Evolutionary conservation across 768 basidiomycete genomes (phyloP), one percentile per base, ranked within the genome.

Genomic region (Tricholoma sp.): DNA sequence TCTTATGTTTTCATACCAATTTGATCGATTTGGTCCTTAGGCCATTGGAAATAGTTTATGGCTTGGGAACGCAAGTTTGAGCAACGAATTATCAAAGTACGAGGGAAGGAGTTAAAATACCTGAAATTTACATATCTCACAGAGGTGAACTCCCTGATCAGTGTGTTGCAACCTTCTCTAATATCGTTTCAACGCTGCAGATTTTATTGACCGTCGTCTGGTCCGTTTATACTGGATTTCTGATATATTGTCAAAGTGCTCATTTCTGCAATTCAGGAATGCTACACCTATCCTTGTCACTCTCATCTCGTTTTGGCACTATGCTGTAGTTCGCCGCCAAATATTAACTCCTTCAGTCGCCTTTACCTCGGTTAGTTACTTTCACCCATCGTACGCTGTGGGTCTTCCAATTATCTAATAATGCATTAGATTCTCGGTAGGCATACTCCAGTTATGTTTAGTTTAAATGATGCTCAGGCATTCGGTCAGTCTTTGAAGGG

Each of bases 11-110:
- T 27, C 24, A 14, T 12, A 10, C 16, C 24, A 27, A 27, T 27
- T 27, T 27, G 24, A 27, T 27, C 24, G 24, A 27, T 27, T 27
- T 27, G 24, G 24, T 27, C 24, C 2, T 27, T 27, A 27, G 24
- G 24, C 24, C 24, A 27, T 27, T 27, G 24, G 24, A 27, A 27
- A 27, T 27, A 88, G 85, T 97, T 95, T 71, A 95, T 96, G 92
- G 94, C 92, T 14, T 82, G 80, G 94, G 94, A 97, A 69, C 84
- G 94, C 22, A 91, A 84, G 66, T 95, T 95, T 63, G 94, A 96
- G 71, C 76, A 78, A 21, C 79, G 79, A 9, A 85, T 94, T 0
- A 69, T 88, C 54, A 83, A 80, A 52, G 76, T 96, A 58, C 82
- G 94, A 22, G 84, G 84, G 43, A 86, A 84, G 61, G 94, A 97